Evolutionary conservation across 2,329 filamentous ascomycete species (phyloP).

Genomic region (Aspergillus bombycis): DNA sequence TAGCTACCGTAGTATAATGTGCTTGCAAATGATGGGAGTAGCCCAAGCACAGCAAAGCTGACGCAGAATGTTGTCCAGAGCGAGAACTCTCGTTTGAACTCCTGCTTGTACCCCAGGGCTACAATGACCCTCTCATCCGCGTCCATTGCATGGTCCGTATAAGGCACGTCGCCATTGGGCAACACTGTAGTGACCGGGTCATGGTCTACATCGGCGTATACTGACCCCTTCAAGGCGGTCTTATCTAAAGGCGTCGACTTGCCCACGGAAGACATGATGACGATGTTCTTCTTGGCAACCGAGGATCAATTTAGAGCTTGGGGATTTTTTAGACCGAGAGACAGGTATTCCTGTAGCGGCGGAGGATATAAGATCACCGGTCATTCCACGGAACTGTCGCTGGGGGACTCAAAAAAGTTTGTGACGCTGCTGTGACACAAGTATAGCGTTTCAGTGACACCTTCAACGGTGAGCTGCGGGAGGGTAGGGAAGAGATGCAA

Average conservation of each 20-base stretch:
- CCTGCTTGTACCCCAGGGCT: conserved; percentile 58
- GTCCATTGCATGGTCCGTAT: conserved; percentile 39
- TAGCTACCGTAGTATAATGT: conserved; percentile 70
- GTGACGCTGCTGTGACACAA: background rate
- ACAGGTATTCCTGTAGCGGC: background rate
- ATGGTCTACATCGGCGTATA: conserved; percentile 30
- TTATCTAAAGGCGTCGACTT: background rate
- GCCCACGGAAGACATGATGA: conserved; percentile 1
- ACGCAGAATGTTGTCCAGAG: conserved; percentile 76
- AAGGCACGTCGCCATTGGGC: conserved; percentile 41
- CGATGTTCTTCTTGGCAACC: background rate
- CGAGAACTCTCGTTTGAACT: conserved; percentile 72
- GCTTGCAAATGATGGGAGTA: conserved; percentile 71
- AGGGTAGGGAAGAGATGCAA: background rate
- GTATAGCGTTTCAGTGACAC: background rate
- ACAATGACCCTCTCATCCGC: conserved; percentile 47
- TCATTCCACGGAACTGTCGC: background rate
- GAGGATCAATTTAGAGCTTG: background rate
- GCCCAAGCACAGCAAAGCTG: conserved; percentile 71
- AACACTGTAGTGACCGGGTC: conserved; percentile 42
- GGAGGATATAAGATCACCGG: background rate
- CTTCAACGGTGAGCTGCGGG: background rate
- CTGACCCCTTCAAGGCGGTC: conserved; percentile 15
- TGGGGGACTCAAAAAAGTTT: background rate
- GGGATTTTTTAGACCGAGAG: background rate